These are phyloP conservation scores for Tilletiopsis washingtonensis DNA, from an alignment of 1,284 basidiomycete species.

Conservation along the genomic window DNA sequence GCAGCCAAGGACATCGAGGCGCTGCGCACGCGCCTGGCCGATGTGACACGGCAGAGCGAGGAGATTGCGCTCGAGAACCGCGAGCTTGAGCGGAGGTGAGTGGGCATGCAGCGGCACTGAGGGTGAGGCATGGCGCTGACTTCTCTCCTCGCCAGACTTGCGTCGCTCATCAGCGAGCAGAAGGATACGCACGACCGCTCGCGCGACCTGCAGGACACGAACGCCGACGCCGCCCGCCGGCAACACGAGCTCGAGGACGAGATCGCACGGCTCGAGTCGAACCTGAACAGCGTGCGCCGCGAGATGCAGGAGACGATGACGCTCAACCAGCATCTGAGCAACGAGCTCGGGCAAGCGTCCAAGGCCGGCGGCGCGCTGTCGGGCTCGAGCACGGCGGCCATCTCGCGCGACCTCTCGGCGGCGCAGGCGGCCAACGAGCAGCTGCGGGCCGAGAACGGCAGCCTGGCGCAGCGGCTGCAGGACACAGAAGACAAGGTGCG, in stretches of 20 bases:
- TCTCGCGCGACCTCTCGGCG: constrained; percentile 3
- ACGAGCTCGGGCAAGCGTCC: constrained; percentile 12
- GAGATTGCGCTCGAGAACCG: constrained; percentile 36
- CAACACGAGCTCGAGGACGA: constrained; percentile 27
- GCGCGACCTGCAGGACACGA: constrained; percentile 3
- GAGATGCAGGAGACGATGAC: constrained; percentile 27
- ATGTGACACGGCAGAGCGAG: constrained; percentile 34
- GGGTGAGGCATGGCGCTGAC: no score
- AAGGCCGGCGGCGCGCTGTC: not conserved
- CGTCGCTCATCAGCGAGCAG: constrained; percentile 25
- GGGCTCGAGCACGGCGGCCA: not conserved
- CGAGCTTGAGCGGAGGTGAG: constrained; percentile 24
- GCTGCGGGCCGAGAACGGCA: constrained; percentile 27
- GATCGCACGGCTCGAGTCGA: constrained; percentile 18
- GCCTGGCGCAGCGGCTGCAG: constrained; percentile 23
- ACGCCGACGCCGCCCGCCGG: constrained; percentile 12
- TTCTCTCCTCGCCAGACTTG: constrained; percentile 6
- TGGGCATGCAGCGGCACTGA: no score
- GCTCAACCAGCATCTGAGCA: constrained; percentile 25
- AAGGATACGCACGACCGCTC: constrained; percentile 13
- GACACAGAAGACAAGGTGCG: constrained; percentile 27
- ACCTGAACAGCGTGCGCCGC: constrained; percentile 16
- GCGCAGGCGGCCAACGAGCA: constrained; percentile 29
- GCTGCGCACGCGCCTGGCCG: constrained; percentile 25
- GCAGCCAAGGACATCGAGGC: constrained; percentile 36